A percentile compares a stretch with the other conserved stretches of the same genome.
These are phyloP conservation scores for Hypoxylon sp. DNA, from an alignment of 2,329 filamentous ascomycete genomes.

Conservation along the genomic window DNA sequence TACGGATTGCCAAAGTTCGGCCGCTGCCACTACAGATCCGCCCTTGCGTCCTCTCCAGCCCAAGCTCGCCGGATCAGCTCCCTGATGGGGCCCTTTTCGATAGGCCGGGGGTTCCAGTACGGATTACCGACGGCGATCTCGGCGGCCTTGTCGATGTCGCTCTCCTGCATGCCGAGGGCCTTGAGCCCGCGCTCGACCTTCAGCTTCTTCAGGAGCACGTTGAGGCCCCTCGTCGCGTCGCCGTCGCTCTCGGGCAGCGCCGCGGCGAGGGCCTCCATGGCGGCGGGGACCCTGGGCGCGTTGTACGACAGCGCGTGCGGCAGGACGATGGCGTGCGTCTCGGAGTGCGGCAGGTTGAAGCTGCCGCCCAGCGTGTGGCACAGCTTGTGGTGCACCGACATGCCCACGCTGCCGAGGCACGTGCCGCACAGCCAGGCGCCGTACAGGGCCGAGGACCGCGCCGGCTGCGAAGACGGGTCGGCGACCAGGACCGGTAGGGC, in stretches of 20 bases:
- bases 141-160: conserved; percentile 66
- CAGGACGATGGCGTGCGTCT: conserved; percentile 70
- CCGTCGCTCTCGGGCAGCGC: conserved; percentile 64
- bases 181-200: conserved; percentile 61
- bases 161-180: conserved; percentile 66
- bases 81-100: conserved; percentile 60
- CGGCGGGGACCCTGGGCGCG: conserved; percentile 60
- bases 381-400: conserved; percentile 73
- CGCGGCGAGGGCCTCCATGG: conserved; percentile 60
- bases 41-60: conserved; percentile 63
- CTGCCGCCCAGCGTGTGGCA: conserved; percentile 70
- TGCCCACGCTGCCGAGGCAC: conserved; percentile 66
- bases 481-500: conserved; percentile 61
- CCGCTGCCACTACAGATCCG: conserved; percentile 32
- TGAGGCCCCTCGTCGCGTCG: conserved; percentile 65
- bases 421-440: conserved; percentile 71
- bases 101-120: conserved; percentile 65
- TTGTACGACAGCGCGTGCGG: conserved; percentile 71
- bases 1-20: too few relatives aligned
- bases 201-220: conserved; percentile 61
- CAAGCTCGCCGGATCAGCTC: conserved; percentile 67
- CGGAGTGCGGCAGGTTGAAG: conserved; percentile 70
- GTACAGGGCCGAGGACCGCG: conserved; percentile 63
- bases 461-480: conserved; percentile 53
- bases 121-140: conserved; percentile 65